Evolutionary conservation across 2,329 filamentous ascomycete genomes (phyloP).

Genomic region (Botryotinia globosa): DNA sequence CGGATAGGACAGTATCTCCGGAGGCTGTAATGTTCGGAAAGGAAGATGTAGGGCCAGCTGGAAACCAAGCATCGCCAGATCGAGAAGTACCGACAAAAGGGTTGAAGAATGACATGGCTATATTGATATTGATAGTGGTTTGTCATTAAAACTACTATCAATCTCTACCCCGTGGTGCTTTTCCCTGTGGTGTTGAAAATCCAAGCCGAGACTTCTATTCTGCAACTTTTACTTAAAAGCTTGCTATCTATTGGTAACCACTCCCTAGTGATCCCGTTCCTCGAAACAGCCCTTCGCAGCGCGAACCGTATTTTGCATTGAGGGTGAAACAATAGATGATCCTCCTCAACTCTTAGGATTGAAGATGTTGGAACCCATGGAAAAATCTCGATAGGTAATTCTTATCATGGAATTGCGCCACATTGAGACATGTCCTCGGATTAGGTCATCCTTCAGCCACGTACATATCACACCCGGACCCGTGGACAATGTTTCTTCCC

Average conservation of each 20-base stretch:
- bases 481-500: not conserved
- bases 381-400: not conserved
- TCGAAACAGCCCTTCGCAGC: not conserved
- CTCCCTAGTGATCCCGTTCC: not conserved
- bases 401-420: not conserved
- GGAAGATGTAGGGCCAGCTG: slow-evolving; percentile 15
- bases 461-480: no score
- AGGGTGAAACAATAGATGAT: not conserved
- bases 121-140: no score
- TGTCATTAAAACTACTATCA: not conserved
- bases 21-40: slow-evolving; percentile 23
- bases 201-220: not conserved
- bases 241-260: not conserved
- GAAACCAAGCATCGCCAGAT: slow-evolving; percentile 23
- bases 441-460: not conserved
- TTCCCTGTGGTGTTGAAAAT: not conserved
- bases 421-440: not conserved
- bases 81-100: slow-evolving; percentile 25
- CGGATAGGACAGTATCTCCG: slow-evolving; percentile 11
- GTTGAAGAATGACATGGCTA: slow-evolving; percentile 4
- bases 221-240: not conserved
- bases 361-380: not conserved
- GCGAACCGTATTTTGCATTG: not conserved
- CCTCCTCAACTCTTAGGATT: not conserved
- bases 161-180: not conserved